phyloP scores from a whole-genome alignment of 1,139 yeast species.

The Suhomyces chickasaworum region DNA sequence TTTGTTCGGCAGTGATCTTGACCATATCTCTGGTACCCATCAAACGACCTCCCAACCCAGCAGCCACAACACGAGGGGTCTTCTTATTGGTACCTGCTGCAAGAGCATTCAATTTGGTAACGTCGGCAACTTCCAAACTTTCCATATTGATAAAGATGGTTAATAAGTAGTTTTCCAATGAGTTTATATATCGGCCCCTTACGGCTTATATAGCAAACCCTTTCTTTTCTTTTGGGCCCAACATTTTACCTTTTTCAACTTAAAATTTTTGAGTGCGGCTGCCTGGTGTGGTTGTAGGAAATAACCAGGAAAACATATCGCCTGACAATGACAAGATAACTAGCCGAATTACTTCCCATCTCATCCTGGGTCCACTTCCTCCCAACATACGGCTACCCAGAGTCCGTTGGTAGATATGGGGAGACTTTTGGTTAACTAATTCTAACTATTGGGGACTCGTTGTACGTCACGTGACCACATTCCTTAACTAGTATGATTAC shows the following conservation, averaged over 20 bases:
- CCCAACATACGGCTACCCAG: background rate
- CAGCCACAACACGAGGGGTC: constrained; percentile 69
- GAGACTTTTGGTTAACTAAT: too few species aligned
- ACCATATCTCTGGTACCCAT: constrained; percentile 81
- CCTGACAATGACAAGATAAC: constrained; percentile 1
- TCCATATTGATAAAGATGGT: constrained; percentile 15
- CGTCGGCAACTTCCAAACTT: constrained; percentile 59
- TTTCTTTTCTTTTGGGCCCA: constrained; percentile 12
- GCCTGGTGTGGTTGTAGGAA: too few species aligned
- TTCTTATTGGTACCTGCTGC: constrained; percentile 86
- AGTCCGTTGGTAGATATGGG: background rate
- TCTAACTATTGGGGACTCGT: too few species aligned
- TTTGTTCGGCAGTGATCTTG: constrained; percentile 63
- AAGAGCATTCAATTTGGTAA: constrained; percentile 76
- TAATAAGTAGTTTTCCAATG: background rate
- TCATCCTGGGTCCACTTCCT: background rate
- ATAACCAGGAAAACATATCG: too few species aligned
- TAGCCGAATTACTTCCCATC: too few species aligned
- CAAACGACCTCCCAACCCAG: constrained; percentile 73
- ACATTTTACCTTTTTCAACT: too few species aligned
- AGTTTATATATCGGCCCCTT: background rate
- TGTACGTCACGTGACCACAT: background rate
- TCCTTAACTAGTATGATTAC: too few species aligned
- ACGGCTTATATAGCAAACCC: background rate
- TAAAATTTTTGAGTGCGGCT: constrained; percentile 8